Percentiles rank a stretch among this genome's conserved stretches.
These are phyloP conservation scores for Sextonia rubra DNA, from an alignment of 164 flowering plant genomes.

Conservation along the genomic window DNA sequence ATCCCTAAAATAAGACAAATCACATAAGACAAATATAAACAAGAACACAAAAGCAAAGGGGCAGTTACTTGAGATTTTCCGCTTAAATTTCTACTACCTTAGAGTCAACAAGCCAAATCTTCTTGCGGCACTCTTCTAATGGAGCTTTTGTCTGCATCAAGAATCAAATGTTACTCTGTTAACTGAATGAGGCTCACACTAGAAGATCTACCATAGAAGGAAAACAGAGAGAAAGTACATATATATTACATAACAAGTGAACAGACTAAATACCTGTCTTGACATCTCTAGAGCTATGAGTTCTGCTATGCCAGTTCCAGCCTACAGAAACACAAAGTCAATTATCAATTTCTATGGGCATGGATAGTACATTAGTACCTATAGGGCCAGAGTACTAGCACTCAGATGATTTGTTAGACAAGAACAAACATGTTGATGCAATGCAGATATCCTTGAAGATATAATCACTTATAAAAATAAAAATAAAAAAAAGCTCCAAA, in stretches of 20 bases:
- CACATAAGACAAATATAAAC: background rate
- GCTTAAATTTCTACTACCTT: conserved; percentile 44
- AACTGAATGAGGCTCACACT: background rate
- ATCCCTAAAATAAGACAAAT: conserved; percentile 48
- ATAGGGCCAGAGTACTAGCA: no score
- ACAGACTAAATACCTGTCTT: conserved; percentile 45
- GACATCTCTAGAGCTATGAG: conserved; percentile 88
- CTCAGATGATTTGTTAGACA: no score
- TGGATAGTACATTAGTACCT: no score
- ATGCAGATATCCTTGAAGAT: no score
- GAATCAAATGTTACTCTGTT: background rate
- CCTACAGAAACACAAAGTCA: conserved; percentile 39
- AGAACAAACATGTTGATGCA: no score
- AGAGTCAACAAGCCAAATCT: conserved; percentile 92
- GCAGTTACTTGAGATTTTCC: background rate
- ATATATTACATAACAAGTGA: background rate
- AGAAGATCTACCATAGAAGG: background rate
- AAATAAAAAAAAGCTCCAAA: no score
- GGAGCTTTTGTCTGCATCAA: conserved; percentile 62
- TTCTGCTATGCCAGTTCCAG: conserved; percentile 95
- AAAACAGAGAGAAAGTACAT: background rate
- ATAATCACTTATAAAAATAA: no score
- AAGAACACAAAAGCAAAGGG: background rate
- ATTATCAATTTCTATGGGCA: no score
- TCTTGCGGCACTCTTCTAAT: conserved; percentile 74